phyloP scores from a whole-genome alignment of 805 yeast genomes.

The Pichia californica region DNA sequence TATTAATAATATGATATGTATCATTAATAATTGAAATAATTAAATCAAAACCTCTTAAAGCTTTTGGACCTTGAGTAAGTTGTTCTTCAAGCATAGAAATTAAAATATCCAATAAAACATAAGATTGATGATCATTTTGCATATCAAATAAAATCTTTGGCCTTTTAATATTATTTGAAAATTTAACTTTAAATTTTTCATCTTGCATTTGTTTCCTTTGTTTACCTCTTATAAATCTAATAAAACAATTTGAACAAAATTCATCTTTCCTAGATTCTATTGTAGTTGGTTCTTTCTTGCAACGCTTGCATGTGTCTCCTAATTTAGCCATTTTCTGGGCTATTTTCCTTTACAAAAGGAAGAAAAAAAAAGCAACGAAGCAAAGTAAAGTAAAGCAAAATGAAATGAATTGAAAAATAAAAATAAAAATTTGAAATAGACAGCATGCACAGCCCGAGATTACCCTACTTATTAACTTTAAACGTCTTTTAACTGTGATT shows the following conservation, averaged over 20 bases:
- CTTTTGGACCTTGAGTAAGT: conserved; percentile 44
- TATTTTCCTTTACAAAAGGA: no score
- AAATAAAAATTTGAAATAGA: no score
- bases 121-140: conserved; percentile 62
- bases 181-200: conserved; percentile 69
- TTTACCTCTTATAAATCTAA: conserved; percentile 67
- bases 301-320: conserved; percentile 39
- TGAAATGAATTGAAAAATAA: no score
- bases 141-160: conserved; percentile 53
- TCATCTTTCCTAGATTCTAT: conserved; percentile 54
- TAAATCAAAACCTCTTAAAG: conserved; percentile 61
- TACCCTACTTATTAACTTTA: no score
- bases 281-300: conserved; percentile 38
- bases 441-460: no score
- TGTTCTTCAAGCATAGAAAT: conserved; percentile 60
- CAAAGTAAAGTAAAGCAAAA: no score
- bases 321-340: not conserved
- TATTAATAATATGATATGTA: not conserved
- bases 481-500: no score
- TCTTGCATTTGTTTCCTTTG: conserved; percentile 72
- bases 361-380: no score
- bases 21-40: conserved; percentile 28
- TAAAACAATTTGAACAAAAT: conserved; percentile 64
- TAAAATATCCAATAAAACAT: conserved; percentile 63
- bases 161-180: conserved; percentile 33